These are phyloP conservation scores for Carex arenaria DNA, from an alignment of 202 grass and related monocot species.

Conservation along the genomic window DNA sequence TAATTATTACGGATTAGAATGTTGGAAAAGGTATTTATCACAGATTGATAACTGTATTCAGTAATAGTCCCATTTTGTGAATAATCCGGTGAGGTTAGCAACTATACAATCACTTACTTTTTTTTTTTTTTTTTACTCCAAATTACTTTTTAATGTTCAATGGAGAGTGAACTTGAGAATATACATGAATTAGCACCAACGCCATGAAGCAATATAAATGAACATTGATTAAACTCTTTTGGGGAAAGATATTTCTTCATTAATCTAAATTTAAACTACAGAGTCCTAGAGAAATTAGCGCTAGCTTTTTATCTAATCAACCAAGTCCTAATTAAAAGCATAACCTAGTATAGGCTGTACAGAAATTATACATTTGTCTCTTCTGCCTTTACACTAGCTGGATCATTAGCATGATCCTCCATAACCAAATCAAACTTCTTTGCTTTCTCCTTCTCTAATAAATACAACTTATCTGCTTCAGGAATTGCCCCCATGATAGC, in stretches of 20 bases:
- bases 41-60: no score
- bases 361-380: background rate
- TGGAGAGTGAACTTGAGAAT: background rate
- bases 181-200: background rate
- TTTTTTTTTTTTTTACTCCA: no score
- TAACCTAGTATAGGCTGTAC: background rate
- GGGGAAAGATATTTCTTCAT: background rate
- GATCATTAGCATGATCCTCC: background rate
- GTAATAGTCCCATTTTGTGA: no score
- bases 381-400: background rate
- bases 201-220: background rate
- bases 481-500: conserved; percentile 62
- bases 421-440: conserved; percentile 26
- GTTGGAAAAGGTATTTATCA: no score
- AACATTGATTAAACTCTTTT: background rate
- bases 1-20: no score
- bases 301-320: background rate
- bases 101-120: background rate
- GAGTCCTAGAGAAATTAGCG: background rate
- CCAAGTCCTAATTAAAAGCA: background rate
- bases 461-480: conserved; percentile 47
- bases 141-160: background rate
- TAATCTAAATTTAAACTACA: background rate
- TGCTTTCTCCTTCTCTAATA: conserved; percentile 24
- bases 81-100: background rate